phyloP scores from a whole-genome alignment of 257 asterid species.

The Knoxia roxburghii region DNA sequence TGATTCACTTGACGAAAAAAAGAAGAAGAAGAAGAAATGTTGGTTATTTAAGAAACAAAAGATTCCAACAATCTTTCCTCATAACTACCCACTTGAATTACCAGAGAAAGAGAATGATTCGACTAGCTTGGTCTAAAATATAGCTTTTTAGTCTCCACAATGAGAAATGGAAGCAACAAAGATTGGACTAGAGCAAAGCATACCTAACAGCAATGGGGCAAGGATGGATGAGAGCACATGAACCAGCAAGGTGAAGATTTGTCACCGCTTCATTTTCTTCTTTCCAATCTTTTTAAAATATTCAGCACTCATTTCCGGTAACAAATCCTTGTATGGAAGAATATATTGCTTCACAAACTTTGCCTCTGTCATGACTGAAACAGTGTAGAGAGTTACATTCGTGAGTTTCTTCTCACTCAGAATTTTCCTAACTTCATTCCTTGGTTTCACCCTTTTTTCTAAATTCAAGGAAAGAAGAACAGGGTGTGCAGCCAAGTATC shows the following conservation, averaged over 20 bases:
- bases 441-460: constrained; percentile 21
- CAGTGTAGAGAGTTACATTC: background rate
- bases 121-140: background rate
- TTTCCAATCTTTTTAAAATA: background rate
- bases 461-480: background rate
- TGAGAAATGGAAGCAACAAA: background rate
- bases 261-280: background rate
- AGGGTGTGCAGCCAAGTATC: constrained; percentile 12
- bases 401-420: constrained; percentile 15
- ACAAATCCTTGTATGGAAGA: constrained; percentile 19
- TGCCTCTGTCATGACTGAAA: background rate
- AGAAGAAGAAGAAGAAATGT: too few relatives aligned
- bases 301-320: constrained; percentile 14
- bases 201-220: background rate
- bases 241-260: background rate
- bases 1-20: too few relatives aligned
- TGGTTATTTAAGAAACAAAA: background rate
- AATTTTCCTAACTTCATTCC: constrained; percentile 16
- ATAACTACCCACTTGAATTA: background rate
- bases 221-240: background rate
- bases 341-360: constrained; percentile 13
- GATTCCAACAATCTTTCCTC: background rate
- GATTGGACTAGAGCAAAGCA: background rate
- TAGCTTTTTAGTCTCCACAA: background rate
- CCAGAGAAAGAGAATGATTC: background rate